phyloP scores from a whole-genome alignment of 1,284 basidiomycete species.

The Schizophyllum commune region DNA sequence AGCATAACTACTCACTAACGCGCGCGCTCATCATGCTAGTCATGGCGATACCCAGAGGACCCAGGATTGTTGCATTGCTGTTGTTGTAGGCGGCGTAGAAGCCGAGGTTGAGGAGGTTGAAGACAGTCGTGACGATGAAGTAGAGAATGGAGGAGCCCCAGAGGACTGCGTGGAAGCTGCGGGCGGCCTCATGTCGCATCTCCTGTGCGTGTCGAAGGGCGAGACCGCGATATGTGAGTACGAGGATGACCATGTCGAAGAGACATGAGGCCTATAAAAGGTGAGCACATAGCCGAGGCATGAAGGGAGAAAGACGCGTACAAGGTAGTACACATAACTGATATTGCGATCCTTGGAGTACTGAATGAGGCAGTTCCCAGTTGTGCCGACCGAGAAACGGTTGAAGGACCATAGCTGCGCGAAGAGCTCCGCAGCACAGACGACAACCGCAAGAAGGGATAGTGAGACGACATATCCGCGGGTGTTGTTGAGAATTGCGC shows the following conservation, averaged over 20 bases:
- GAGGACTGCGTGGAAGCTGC: conserved; percentile 3
- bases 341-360: conserved; percentile 3
- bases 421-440: conserved; percentile 1
- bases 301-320: neutral
- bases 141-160: conserved; percentile 7
- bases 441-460: neutral
- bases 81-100: conserved; percentile 2
- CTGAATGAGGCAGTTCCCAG: conserved; percentile 5
- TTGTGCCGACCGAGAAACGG: conserved; percentile 1
- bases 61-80: conserved; percentile 4
- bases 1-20: conserved; percentile 1
- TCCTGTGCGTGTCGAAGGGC: neutral
- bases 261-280: neutral
- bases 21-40: conserved; percentile 8
- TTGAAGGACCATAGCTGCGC: conserved; percentile 5
- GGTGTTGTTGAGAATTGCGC: conserved; percentile 2
- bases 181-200: neutral
- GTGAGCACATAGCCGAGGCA: no score
- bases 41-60: conserved; percentile 5
- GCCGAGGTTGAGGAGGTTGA: conserved; percentile 4
- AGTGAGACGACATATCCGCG: neutral
- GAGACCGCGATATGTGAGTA: conserved; percentile 4
- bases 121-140: conserved; percentile 3
- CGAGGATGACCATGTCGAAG: conserved; percentile 3
- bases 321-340: conserved; percentile 4